Conservation (phyloP, 176 grass and related monocot species). For the Aegilops longissima region DNA sequence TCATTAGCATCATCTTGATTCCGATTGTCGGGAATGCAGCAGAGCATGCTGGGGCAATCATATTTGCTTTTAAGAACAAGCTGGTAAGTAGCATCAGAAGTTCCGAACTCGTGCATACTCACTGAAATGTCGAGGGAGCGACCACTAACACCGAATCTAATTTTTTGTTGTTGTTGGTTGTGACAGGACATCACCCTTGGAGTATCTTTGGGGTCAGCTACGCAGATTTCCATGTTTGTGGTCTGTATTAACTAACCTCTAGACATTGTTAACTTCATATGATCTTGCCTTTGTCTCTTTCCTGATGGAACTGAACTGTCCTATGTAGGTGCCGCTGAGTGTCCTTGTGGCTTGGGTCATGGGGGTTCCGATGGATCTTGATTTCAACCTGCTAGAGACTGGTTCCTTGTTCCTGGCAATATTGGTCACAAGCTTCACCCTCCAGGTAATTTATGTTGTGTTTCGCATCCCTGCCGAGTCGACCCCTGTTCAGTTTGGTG, state of each 20-base stretch:
- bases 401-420: constrained; percentile 73
- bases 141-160: neutral
- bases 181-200: constrained; percentile 77
- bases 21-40: constrained; percentile 85
- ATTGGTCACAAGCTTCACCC: constrained; percentile 59
- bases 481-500: neutral
- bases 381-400: constrained; percentile 80
- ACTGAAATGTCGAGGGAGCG: neutral
- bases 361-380: constrained; percentile 87
- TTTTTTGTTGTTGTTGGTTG: neutral
- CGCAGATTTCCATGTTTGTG: constrained; percentile 90
- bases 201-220: constrained; percentile 72
- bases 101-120: neutral
- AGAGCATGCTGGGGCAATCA: constrained; percentile 75
- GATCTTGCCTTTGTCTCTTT: neutral
- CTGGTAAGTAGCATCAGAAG: constrained; percentile 39
- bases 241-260: constrained; percentile 42
- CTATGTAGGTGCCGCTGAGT: constrained; percentile 55
- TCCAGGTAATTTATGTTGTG: constrained; percentile 53
- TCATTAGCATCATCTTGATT: constrained; percentile 75
- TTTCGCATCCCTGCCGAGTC: neutral
- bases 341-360: constrained; percentile 86
- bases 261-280: constrained; percentile 4
- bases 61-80: constrained; percentile 82
- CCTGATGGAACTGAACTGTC: constrained; percentile 16